Conservation (phyloP, 176 grass and related monocot species). For the Cenchrus purpureus region DNA sequence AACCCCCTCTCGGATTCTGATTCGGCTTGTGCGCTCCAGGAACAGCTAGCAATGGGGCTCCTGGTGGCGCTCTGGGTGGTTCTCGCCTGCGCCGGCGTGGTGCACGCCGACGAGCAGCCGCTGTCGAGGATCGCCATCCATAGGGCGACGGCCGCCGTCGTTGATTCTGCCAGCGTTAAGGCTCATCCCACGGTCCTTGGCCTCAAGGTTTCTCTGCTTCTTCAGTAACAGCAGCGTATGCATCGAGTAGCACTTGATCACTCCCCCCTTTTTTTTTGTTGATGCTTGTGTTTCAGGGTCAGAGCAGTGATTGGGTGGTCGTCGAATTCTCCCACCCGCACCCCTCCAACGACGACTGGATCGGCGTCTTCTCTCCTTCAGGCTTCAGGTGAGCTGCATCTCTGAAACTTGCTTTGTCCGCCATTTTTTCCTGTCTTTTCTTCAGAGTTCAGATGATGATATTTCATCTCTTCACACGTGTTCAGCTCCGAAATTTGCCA, state of each 20-base stretch:
- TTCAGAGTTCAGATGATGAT: not conserved
- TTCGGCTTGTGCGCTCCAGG: not conserved
- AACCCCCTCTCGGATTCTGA: not conserved
- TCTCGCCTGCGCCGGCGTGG: not conserved
- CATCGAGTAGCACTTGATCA: not conserved
- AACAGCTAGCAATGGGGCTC: not conserved
- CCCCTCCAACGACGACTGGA: conserved; percentile 58
- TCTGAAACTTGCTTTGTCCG: not conserved
- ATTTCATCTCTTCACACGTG: not conserved
- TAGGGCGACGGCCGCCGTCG: conserved; percentile 34
- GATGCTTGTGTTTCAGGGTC: conserved; percentile 50
- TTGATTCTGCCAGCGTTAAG: conserved; percentile 45
- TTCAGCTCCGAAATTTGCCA: conserved; percentile 54
- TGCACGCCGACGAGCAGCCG: conserved; percentile 43
- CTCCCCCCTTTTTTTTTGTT: not conserved
- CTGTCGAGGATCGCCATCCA: conserved; percentile 65
- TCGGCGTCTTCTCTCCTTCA: conserved; percentile 71
- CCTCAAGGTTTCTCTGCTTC: conserved; percentile 45
- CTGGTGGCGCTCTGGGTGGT: not conserved
- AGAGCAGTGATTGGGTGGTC: conserved; percentile 59
- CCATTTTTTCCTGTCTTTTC: not conserved
- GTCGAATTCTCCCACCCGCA: conserved; percentile 49
- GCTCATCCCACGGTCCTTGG: conserved; percentile 55
- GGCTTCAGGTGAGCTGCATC: conserved; percentile 59
- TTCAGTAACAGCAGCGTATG: not conserved